Base-by-base conservation (phyloP, 2,329 filamentous ascomycete species). In the Neurospora sp. region DNA sequence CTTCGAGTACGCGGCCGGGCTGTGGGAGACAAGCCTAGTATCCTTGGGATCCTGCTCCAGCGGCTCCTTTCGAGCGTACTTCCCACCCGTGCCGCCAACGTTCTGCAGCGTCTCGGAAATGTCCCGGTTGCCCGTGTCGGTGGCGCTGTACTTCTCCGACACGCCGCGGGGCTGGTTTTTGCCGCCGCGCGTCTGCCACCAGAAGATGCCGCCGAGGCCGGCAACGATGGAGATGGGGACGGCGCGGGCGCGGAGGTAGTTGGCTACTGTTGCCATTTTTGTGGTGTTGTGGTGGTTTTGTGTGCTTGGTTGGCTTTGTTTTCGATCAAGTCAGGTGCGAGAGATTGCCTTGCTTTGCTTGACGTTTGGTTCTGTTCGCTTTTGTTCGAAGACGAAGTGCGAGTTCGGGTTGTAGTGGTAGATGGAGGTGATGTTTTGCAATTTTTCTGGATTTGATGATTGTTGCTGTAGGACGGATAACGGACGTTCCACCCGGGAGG, bases 161-260 rank as follows among this genome's bases (percentile, higher is more conserved):
- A 68, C 68, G 33, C 71, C 69, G 19, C 71, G 71, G n/a, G 74
- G 74, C 70, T 76, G 74, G 58, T 70, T 67, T 9, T 36, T 62
- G 15, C 69, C 74, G 40, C 74, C 74, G 13, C 67, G 70, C 10
- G 74, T 76, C 15, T 66, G 58, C 67, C 71, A 76, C 15, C 70
- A 67, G 2, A 75, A 58, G 7, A 72, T 69, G 52, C 70, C 68
- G 46, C 70, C 69, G 66, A 76, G 2, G 62, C 38, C 72, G 3
- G 58, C 67, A 1, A 66, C 70, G 28, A 72, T 66, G 43, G 70
- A 13, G 11, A 74, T 38, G 1, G 74, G 73, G 15, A 66, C 68
- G 19, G 68, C 70, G 71, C 74, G 74, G 43, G 38, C 19, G 68
- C 68, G 58, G 40, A 72, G 43, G 66, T 73, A 67, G 67, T 74